Evolutionary conservation across 2,329 filamentous ascomycete species (phyloP).

Genomic region (Blastomyces gilchristii): DNA sequence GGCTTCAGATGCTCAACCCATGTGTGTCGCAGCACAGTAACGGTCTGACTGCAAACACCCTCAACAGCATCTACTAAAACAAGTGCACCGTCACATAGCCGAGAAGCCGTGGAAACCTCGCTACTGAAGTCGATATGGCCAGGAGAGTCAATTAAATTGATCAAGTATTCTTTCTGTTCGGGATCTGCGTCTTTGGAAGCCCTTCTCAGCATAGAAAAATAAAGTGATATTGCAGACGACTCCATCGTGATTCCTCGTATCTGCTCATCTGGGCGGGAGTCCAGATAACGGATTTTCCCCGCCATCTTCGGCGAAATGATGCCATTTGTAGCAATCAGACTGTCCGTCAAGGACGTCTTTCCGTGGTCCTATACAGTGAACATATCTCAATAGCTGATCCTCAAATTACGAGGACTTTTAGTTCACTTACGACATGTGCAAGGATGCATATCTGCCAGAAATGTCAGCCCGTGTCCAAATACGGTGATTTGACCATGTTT

Average conservation of each 20-base stretch:
- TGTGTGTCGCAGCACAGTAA: conserved; percentile 86
- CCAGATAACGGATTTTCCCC: conserved; percentile 94
- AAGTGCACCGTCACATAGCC: conserved; percentile 86
- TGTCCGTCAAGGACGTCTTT: conserved; percentile 94
- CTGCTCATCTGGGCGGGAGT: conserved; percentile 93
- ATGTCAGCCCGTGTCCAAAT: conserved; percentile 23
- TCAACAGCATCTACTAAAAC: conserved; percentile 95
- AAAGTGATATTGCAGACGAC: conserved; percentile 92
- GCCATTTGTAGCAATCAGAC: conserved; percentile 93
- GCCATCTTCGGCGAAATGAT: conserved; percentile 97
- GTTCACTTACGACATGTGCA: conserved; percentile 64
- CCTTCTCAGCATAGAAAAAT: conserved; percentile 81
- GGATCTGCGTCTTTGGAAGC: conserved; percentile 57
- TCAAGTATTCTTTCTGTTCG: conserved; percentile 76
- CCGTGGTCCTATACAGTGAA: conserved; percentile 63
- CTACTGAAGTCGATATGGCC: conserved; percentile 98
- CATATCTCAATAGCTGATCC: conserved; percentile 10
- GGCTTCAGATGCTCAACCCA: conserved; percentile 96
- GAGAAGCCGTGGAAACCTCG: conserved; percentile 90
- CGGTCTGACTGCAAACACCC: conserved; percentile 95
- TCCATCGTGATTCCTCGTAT: conserved; percentile 99
- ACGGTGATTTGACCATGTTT: conserved; percentile 1
- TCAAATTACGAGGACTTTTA: not conserved
- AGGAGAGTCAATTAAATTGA: conserved; percentile 96
- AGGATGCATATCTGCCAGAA: conserved; percentile 73